Conservation (phyloP, 2,329 filamentous ascomycete genomes). For the Alternaria sp. region DNA sequence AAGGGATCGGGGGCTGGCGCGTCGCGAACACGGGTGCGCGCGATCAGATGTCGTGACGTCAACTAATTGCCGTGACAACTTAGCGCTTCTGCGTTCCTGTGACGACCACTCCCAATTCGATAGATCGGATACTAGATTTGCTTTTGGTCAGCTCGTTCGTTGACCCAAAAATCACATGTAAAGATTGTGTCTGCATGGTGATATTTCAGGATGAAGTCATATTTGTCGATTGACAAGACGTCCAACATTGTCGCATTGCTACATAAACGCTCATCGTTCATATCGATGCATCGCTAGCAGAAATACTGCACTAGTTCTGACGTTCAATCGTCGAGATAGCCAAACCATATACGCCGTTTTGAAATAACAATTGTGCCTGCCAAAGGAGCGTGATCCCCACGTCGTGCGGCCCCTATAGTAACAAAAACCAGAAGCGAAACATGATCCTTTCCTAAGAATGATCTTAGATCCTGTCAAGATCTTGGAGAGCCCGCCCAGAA, state of each 20-base stretch:
- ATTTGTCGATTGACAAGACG: conserved; percentile 1
- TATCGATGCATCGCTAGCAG: conserved; percentile 10
- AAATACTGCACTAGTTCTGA: conserved; percentile 6
- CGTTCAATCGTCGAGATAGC: conserved; percentile 10
- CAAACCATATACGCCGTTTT: conserved; percentile 8
- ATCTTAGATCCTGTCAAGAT: conserved; percentile 4
- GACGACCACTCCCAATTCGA: not conserved
- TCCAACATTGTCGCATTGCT: conserved; percentile 11
- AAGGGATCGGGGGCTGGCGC: not conserved
- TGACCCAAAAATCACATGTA: not conserved
- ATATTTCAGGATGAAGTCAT: not conserved
- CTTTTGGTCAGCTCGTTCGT: not conserved
- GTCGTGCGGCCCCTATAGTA: conserved; percentile 18
- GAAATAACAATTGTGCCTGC: conserved; percentile 12
- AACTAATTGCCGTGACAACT: not conserved
- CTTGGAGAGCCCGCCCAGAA: conserved; percentile 5
- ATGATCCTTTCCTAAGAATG: conserved; percentile 17
- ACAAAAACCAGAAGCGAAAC: conserved; percentile 18
- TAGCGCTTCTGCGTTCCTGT: not conserved
- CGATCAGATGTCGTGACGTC: conserved; percentile 10
- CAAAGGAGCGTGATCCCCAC: conserved; percentile 20
- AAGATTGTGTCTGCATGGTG: too few relatives aligned
- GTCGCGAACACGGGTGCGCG: not conserved
- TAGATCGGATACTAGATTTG: not conserved
- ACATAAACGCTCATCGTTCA: conserved; percentile 9